A percentile compares a stretch with the other conserved stretches of the same genome.
Evolutionary conservation across 495 filamentous ascomycete genomes (phyloP).

Genomic region (Xylaria longipes): DNA sequence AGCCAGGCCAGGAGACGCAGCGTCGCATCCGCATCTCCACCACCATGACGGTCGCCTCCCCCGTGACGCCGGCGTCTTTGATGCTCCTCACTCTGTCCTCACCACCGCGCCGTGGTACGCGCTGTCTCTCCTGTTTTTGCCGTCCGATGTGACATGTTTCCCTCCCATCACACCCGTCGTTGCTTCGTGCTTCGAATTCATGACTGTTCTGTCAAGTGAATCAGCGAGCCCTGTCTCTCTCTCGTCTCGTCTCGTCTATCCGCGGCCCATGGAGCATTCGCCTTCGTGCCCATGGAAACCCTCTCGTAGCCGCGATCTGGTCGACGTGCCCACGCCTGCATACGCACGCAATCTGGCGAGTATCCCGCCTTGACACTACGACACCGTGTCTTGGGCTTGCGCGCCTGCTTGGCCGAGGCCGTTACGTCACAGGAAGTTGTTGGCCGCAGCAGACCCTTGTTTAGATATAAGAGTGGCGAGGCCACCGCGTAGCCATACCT

Average conservation of each 20-base stretch:
- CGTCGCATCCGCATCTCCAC: slow-evolving; percentile 19
- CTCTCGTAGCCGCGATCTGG: slow-evolving; percentile 18
- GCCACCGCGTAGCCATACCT: slow-evolving; percentile 20
- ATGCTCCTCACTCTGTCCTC: slow-evolving; percentile 26
- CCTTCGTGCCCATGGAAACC: slow-evolving; percentile 7
- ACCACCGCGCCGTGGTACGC: slow-evolving; percentile 21
- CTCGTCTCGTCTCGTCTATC: slow-evolving; percentile 28
- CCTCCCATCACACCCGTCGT: slow-evolving; percentile 10
- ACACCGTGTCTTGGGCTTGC: slow-evolving; percentile 24
- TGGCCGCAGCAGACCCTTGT: slow-evolving; percentile 13
- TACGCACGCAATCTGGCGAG: neutral
- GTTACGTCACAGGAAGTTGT: slow-evolving; percentile 11
- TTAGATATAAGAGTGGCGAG: slow-evolving; percentile 22
- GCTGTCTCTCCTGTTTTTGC: slow-evolving; percentile 22
- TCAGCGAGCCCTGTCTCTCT: slow-evolving; percentile 25
- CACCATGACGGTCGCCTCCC: slow-evolving; percentile 27
- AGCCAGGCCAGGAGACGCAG: slow-evolving; percentile 19
- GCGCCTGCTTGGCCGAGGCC: slow-evolving; percentile 8
- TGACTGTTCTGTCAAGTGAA: slow-evolving; percentile 24
- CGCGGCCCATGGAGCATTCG: slow-evolving; percentile 20
- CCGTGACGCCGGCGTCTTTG: slow-evolving; percentile 36
- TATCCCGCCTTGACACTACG: slow-evolving; percentile 7
- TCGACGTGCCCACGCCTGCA: neutral
- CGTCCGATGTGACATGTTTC: slow-evolving; percentile 39
- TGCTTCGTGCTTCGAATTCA: slow-evolving; percentile 24